Percentiles rank a stretch among this genome's conserved stretches.
Conservation (phyloP, 441 rosid genomes). For the Pelargonium cotyledonis region DNA sequence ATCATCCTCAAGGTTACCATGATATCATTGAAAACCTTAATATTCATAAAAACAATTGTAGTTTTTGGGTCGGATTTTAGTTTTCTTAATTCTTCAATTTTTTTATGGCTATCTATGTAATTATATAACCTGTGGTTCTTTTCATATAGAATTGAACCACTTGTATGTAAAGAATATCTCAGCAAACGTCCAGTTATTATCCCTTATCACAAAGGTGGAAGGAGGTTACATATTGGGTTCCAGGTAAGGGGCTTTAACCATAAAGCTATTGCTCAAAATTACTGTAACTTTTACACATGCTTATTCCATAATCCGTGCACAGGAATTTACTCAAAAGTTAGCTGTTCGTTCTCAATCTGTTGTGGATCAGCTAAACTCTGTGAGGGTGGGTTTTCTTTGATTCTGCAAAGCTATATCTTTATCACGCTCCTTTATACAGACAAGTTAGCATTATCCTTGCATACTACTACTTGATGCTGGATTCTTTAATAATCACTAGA, state of each 20-base stretch:
- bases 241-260: constrained; percentile 42
- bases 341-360: constrained; percentile 69
- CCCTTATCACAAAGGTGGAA: constrained; percentile 98
- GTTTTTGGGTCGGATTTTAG: not conserved
- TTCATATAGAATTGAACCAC: constrained; percentile 74
- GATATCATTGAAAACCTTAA: not conserved
- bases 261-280: not conserved
- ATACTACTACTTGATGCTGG: not conserved
- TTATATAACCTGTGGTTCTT: constrained; percentile 18
- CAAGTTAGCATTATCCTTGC: not conserved
- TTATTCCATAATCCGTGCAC: constrained; percentile 11
- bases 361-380: constrained; percentile 42
- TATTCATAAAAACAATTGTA: not conserved
- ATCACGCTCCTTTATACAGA: not conserved
- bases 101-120: constrained; percentile 8
- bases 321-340: constrained; percentile 85
- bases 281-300: not conserved
- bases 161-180: constrained; percentile 78
- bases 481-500: not conserved
- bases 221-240: constrained; percentile 85
- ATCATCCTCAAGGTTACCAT: not conserved
- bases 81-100: constrained; percentile 6
- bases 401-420: constrained; percentile 6
- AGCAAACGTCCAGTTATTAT: constrained; percentile 68
- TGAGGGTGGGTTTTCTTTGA: constrained; percentile 46